Evolutionary conservation across 2,329 filamentous ascomycete species (phyloP).

Genomic region (Penicillium nordicum): DNA sequence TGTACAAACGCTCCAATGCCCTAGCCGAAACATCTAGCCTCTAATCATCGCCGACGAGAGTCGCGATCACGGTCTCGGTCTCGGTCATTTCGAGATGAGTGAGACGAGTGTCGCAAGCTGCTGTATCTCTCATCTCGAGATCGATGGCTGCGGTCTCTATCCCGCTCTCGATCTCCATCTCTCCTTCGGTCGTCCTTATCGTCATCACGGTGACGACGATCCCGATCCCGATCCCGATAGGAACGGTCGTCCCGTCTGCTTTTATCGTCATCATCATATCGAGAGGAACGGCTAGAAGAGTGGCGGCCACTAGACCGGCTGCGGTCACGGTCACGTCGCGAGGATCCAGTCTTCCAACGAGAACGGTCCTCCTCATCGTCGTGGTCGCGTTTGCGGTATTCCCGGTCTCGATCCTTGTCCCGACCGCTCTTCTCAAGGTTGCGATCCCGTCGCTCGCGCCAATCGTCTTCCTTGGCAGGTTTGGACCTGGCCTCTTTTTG

Average conservation of each 20-base stretch:
- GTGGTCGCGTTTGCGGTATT: slow-evolving; percentile 35
- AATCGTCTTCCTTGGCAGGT: slow-evolving; percentile 42
- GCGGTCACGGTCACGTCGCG: slow-evolving; percentile 37
- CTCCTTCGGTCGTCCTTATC: slow-evolving; percentile 21
- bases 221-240: slow-evolving; percentile 32
- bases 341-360: slow-evolving; percentile 39
- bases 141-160: slow-evolving; percentile 31
- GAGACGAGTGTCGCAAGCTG: slow-evolving; percentile 33
- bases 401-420: slow-evolving; percentile 35
- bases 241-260: slow-evolving; percentile 35
- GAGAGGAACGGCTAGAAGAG: slow-evolving; percentile 34
- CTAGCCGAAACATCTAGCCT: background rate
- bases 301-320: slow-evolving; percentile 37
- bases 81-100: slow-evolving; percentile 30
- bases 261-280: slow-evolving; percentile 38
- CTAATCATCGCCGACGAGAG: slow-evolving; percentile 30
- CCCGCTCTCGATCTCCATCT: slow-evolving; percentile 26
- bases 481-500: slow-evolving; percentile 49
- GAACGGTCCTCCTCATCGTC: slow-evolving; percentile 34
- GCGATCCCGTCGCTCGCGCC: slow-evolving; percentile 45
- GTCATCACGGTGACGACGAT: slow-evolving; percentile 33
- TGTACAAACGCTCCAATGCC: slow-evolving; percentile 1
- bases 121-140: slow-evolving; percentile 33
- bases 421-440: slow-evolving; percentile 42
- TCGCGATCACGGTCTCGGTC: slow-evolving; percentile 29